These are phyloP conservation scores for Mycosphaerella arachidis DNA, from an alignment of 2,329 filamentous ascomycete species.

Conservation along the genomic window DNA sequence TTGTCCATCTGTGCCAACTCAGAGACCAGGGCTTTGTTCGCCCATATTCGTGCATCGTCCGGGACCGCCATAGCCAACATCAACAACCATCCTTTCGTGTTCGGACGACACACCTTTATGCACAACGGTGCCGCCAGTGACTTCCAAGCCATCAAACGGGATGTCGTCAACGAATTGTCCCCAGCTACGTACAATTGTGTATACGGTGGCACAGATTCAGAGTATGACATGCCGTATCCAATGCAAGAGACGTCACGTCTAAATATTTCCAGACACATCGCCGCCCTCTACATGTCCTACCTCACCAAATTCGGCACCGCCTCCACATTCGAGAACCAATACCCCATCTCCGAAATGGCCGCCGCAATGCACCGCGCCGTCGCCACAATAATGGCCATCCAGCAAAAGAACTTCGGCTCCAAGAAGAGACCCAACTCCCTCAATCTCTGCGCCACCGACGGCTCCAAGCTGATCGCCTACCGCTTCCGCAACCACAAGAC, in stretches of 20 bases:
- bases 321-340: constrained; percentile 35
- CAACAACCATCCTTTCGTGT: constrained; percentile 54
- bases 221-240: constrained; percentile 28
- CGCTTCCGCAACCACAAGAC: constrained; percentile 51
- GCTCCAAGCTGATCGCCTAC: constrained; percentile 46
- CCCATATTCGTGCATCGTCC: constrained; percentile 51
- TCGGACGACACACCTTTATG: constrained; percentile 53
- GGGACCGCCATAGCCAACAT: constrained; percentile 46
- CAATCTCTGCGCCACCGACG: constrained; percentile 52
- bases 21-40: constrained; percentile 47
- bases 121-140: constrained; percentile 51
- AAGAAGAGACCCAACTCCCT: constrained; percentile 46
- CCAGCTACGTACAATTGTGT: constrained; percentile 48
- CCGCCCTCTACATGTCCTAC: constrained; percentile 48
- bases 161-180: constrained; percentile 43
- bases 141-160: constrained; percentile 45
- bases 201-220: constrained; percentile 50
- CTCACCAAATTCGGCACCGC: constrained; percentile 33
- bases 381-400: constrained; percentile 44
- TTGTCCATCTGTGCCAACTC: constrained; percentile 50
- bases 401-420: constrained; percentile 41
- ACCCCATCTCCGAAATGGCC: constrained; percentile 41
- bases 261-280: constrained; percentile 33
- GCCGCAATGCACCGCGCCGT: constrained; percentile 41
- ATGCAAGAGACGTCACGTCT: constrained; percentile 12